phyloP scores from a whole-genome alignment of 805 yeast species.

The Vanderwaltozyma verrucispora region DNA sequence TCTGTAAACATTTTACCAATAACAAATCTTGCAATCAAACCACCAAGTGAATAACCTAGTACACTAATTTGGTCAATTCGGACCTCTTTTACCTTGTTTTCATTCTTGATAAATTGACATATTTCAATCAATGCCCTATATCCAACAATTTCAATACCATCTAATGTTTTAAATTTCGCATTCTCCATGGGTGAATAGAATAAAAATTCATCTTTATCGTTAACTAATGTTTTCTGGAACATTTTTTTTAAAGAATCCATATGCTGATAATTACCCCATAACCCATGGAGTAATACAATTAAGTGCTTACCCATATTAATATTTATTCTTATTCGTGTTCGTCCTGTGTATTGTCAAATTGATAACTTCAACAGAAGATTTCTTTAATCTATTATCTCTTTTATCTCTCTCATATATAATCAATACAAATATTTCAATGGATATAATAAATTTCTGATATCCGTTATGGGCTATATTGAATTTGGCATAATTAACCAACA shows the following conservation, averaged over 20 bases:
- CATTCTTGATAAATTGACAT: constrained; percentile 31
- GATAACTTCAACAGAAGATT: too few species aligned
- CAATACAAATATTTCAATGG: too few species aligned
- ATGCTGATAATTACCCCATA: constrained; percentile 61
- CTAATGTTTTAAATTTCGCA: constrained; percentile 67
- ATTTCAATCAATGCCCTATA: constrained; percentile 63
- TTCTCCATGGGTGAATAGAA: constrained; percentile 49
- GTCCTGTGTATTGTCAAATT: too few species aligned
- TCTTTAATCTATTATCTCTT: too few species aligned
- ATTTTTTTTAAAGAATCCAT: constrained; percentile 38
- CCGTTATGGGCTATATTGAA: too few species aligned
- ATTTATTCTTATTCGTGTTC: too few species aligned
- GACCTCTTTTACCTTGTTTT: constrained; percentile 16
- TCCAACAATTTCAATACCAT: constrained; percentile 70
- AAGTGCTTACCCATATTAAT: constrained; percentile 35
- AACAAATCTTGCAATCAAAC: constrained; percentile 70
- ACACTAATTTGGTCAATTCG: constrained; percentile 45
- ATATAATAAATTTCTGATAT: too few species aligned
- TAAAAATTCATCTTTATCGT: constrained; percentile 31
- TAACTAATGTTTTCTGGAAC: constrained; percentile 30
- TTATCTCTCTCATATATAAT: too few species aligned
- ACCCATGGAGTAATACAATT: constrained; percentile 68
- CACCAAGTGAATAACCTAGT: constrained; percentile 86
- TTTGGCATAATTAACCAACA: too few species aligned
- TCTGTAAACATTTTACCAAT: constrained; percentile 54